Conservation (phyloP, 2,329 filamentous ascomycete genomes). For the Diplocarpon mali region DNA sequence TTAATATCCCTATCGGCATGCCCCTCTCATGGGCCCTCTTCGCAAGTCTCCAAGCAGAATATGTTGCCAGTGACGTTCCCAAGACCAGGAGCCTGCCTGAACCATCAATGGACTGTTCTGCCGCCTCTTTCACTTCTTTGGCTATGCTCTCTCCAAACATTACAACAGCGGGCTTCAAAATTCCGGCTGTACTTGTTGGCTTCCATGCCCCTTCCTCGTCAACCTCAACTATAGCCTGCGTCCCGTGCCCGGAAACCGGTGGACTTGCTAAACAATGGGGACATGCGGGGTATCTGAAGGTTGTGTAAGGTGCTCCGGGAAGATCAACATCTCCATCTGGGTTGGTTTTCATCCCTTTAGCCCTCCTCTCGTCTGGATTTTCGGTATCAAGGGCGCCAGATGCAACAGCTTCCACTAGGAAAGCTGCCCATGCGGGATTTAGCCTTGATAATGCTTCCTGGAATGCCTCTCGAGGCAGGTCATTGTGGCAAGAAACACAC, state of each 20-base stretch:
- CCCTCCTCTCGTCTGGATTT: constrained; percentile 56
- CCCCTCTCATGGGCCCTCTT: constrained; percentile 71
- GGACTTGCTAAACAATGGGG: constrained; percentile 63
- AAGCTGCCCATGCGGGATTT: constrained; percentile 77
- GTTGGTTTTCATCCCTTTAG: constrained; percentile 68
- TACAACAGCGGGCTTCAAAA: constrained; percentile 84
- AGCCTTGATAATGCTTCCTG: constrained; percentile 64
- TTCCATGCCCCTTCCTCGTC: constrained; percentile 76
- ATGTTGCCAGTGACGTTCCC: constrained; percentile 86
- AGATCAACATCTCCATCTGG: constrained; percentile 93
- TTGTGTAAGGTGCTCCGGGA: constrained; percentile 75
- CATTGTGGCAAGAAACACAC: constrained; percentile 67
- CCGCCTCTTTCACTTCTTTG: constrained; percentile 55
- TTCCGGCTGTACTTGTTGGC: constrained; percentile 54
- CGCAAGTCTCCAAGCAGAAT: constrained; percentile 84
- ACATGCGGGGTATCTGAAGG: constrained; percentile 85
- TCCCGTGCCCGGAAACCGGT: constrained; percentile 43
- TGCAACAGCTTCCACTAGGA: constrained; percentile 60
- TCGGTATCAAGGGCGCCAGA: constrained; percentile 70
- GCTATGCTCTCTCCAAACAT: constrained; percentile 94
- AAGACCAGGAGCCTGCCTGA: constrained; percentile 67
- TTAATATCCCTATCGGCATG: constrained; percentile 80
- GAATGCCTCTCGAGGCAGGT: constrained; percentile 61
- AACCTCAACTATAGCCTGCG: constrained; percentile 48
- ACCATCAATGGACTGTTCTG: constrained; percentile 69